A percentile compares a stretch with the other conserved stretches of the same genome.
These are phyloP conservation scores for Somion occarium DNA, from an alignment of 1,284 basidiomycete species.

Conservation along the genomic window DNA sequence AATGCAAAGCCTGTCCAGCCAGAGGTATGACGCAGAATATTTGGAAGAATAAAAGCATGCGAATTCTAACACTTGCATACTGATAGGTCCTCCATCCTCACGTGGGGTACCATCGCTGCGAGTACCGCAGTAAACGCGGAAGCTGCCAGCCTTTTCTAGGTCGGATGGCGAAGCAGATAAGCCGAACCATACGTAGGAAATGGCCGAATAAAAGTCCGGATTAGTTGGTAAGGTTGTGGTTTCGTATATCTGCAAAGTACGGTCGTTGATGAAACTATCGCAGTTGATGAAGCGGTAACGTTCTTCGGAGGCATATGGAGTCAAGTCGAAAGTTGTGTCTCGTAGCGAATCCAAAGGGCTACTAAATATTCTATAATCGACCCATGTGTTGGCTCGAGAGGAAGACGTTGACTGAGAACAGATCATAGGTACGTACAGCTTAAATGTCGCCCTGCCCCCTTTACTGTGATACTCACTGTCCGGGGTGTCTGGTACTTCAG, in stretches of 20 bases:
- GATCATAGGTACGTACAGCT: too few relatives aligned
- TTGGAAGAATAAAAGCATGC: slow-evolving; percentile 7
- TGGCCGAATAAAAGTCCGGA: slow-evolving; percentile 3
- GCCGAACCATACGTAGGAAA: slow-evolving; percentile 9
- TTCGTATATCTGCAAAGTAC: slow-evolving; percentile 1
- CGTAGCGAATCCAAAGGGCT: neutral
- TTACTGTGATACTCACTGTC: too few relatives aligned
- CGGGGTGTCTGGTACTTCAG: too few relatives aligned
- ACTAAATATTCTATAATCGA: neutral
- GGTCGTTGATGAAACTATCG: neutral
- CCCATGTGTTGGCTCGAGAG: too few relatives aligned
- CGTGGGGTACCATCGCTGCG: slow-evolving; percentile 2
- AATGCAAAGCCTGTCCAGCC: slow-evolving; percentile 15
- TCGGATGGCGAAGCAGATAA: neutral
- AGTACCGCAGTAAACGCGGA: slow-evolving; percentile 8
- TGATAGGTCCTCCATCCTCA: slow-evolving; percentile 17
- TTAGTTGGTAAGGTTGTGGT: neutral
- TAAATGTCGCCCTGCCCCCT: too few relatives aligned
- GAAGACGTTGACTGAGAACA: too few relatives aligned
- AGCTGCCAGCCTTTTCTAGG: neutral
- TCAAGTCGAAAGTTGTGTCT: neutral
- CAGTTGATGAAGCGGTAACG: slow-evolving; percentile 8
- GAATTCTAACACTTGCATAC: slow-evolving; percentile 13
- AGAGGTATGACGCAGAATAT: slow-evolving; percentile 7
- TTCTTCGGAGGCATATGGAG: neutral